phyloP scores from a whole-genome alignment of 345 rosid genomes.

The Lenwebbia sp. region DNA sequence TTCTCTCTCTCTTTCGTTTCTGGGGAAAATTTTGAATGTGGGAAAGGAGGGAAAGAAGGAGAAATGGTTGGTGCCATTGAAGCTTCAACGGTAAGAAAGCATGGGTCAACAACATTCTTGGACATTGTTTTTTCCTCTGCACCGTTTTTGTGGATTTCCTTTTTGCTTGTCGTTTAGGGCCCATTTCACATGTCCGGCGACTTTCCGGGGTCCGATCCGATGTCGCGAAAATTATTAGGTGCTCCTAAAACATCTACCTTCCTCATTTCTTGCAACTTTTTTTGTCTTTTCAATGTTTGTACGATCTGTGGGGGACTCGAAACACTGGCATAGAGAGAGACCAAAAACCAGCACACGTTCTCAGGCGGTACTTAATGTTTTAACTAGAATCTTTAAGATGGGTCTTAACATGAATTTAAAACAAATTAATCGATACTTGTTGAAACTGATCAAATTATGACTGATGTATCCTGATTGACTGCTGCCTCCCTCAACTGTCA shows the following conservation, averaged over 20 bases:
- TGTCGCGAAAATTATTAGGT: neutral
- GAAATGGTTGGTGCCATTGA: neutral
- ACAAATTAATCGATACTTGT: no score
- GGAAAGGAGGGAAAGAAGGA: neutral
- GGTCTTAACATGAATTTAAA: neutral
- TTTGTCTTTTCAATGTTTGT: neutral
- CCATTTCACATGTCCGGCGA: neutral
- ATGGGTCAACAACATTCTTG: neutral
- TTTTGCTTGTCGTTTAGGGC: neutral
- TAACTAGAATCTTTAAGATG: neutral
- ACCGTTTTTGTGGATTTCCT: neutral
- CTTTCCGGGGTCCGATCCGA: no score
- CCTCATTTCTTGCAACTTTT: neutral
- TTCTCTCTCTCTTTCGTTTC: neutral
- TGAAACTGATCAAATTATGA: neutral
- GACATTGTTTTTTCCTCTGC: neutral
- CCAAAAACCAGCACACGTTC: neutral
- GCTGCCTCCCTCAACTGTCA: neutral
- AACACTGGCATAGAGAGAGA: neutral
- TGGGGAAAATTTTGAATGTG: neutral
- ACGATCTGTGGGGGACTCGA: neutral
- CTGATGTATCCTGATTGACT: neutral
- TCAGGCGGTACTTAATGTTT: neutral
- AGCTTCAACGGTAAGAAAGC: conserved; percentile 26
- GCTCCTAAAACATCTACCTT: neutral